A percentile compares a stretch with the other conserved stretches of the same genome.
Evolutionary conservation across 768 basidiomycete species (phyloP).

Genomic region (Postia placenta): DNA sequence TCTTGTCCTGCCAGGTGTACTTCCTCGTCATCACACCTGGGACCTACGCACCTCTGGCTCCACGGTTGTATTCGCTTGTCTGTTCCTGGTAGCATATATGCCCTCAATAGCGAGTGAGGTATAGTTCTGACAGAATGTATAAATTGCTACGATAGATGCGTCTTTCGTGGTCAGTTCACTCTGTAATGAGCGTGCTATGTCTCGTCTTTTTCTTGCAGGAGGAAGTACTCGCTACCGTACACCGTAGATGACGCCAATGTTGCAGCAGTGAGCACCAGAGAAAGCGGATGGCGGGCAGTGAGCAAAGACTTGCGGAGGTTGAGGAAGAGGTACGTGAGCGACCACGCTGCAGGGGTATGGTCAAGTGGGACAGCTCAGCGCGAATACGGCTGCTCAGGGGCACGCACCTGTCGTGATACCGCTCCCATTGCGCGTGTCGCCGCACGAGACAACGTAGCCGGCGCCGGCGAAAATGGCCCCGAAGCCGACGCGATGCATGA

Average conservation of each 20-base stretch:
- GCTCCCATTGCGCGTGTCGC: conserved; percentile 37
- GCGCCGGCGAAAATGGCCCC: conserved; percentile 37
- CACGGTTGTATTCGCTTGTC: no score
- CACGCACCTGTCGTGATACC: conserved; percentile 35
- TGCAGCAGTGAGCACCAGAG: conserved; percentile 28
- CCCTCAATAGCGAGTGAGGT: no score
- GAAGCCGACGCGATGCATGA: conserved; percentile 38
- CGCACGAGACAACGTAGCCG: conserved; percentile 34
- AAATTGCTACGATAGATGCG: no score
- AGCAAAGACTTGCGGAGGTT: conserved; percentile 29
- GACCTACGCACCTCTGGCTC: no score
- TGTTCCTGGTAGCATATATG: no score
- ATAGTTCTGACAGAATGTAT: no score
- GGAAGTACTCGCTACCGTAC: conserved; percentile 21
- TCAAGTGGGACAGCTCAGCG: neutral
- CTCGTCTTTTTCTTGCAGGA: conserved; percentile 12
- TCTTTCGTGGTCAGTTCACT: no score
- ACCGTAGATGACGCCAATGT: conserved; percentile 19
- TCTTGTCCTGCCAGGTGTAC: no score
- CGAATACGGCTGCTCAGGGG: no score
- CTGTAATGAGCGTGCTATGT: no score
- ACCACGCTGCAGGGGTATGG: conserved; percentile 37
- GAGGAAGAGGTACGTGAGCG: conserved; percentile 38
- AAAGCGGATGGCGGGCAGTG: conserved; percentile 25
- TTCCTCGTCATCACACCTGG: no score